Evolutionary conservation across 371 early-diverging fungal species (phyloP), one percentile per base, ranked within the genome.

Genomic region (Rhizomucor pusillus): DNA sequence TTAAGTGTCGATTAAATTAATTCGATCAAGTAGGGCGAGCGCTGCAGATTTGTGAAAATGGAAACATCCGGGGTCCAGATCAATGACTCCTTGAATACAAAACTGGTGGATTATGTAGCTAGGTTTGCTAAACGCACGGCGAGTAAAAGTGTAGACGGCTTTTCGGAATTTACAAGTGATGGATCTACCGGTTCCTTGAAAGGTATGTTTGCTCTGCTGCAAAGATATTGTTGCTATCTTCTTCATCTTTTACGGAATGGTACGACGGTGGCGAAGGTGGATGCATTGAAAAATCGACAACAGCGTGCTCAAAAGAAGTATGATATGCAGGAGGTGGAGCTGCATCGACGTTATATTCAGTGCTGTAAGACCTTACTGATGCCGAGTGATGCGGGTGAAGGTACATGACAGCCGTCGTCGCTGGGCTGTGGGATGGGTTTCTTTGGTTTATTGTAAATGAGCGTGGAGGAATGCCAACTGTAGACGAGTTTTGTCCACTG

Each of bases 221-320:
- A 10, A 19, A 33, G 6, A 3, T 35, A 5, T 14, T 29, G 29
- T 29, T 29, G 29, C 29, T 19, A 41, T 56, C 56, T 12, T 59
- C 60, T 3, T 59, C 60, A 1, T 59, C 60, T 49, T 59, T 59
- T 3, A 35, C 45, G 7, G 60, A 59, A 41, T 59, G 60, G 10
- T 59, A 59, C 10, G 60, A 59, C 1, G 60, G 60, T 35, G 60
- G 60, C 24, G 60, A 50, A 13, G 14, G 46, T 23, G 37, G 20
- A 3, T 29, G 29, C 45, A 37, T 13, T 19, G 56, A 49, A 1
- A 56, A 0, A 1, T 56, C 56, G 13, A 56, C 50, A 5, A 35
- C 45, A 39, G 29, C 36, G 14, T 54, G 54, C 18, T 50, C 50
- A 29, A 54, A 53, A 12, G 60, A 53, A 16, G 37, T 29, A 43